phyloP scores from a whole-genome alignment of 306 rosid species.

The Cicer arietinum region DNA sequence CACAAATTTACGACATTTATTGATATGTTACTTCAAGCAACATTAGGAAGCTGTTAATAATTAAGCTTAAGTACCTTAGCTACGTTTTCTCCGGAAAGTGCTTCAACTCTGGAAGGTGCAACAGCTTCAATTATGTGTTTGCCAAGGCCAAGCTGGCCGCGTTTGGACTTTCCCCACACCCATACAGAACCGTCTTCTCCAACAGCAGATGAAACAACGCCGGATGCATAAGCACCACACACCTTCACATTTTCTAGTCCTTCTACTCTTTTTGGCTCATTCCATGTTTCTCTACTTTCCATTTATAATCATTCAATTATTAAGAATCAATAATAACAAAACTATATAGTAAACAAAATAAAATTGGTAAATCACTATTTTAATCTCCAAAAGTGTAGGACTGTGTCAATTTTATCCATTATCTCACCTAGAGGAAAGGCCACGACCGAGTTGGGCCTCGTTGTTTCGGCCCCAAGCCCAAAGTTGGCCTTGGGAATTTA shows the following conservation, averaged over 20 bases:
- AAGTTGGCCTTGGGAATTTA: conserved; percentile 63
- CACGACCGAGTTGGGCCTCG: conserved; percentile 89
- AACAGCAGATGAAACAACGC: conserved; percentile 79
- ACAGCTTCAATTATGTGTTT: conserved; percentile 57
- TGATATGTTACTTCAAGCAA: too few species aligned
- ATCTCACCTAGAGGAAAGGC: conserved; percentile 56
- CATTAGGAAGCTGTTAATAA: not conserved
- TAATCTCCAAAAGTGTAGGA: too few species aligned
- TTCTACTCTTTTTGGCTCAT: conserved; percentile 63
- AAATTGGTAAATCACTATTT: not conserved
- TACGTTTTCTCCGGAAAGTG: conserved; percentile 69
- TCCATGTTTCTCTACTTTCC: conserved; percentile 72
- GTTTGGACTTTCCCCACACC: conserved; percentile 92
- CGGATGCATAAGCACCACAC: conserved; percentile 77
- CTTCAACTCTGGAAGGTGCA: conserved; percentile 67
- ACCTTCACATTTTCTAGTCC: conserved; percentile 70
- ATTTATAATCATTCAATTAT: not conserved
- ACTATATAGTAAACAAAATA: not conserved
- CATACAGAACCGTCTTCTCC: conserved; percentile 87
- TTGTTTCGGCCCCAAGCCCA: conserved; percentile 96
- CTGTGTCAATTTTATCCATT: too few species aligned
- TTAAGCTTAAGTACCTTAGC: conserved; percentile 58
- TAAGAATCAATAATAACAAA: not conserved
- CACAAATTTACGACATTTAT: too few species aligned
- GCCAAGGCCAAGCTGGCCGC: conserved; percentile 95